These are phyloP conservation scores for Penicillium brevicompactum DNA, from an alignment of 2,329 filamentous ascomycete species.

Conservation along the genomic window DNA sequence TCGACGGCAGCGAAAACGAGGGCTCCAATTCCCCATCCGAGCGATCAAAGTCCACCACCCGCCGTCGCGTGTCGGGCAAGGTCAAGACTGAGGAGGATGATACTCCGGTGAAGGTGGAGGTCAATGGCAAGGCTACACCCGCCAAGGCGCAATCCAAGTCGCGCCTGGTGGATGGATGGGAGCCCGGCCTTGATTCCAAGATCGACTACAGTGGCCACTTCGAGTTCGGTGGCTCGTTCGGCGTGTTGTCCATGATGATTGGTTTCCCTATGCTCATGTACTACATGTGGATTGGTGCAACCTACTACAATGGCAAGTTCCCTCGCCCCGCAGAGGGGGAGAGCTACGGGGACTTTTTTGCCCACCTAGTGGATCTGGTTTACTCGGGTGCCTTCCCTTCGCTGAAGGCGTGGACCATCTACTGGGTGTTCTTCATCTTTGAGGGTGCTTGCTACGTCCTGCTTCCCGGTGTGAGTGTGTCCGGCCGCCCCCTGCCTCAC, in stretches of 20 bases:
- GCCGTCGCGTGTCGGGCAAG: slow-evolving; percentile 33
- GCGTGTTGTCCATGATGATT: slow-evolving; percentile 82
- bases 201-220: slow-evolving; percentile 55
- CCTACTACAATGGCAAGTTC: slow-evolving; percentile 84
- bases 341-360: slow-evolving; percentile 69
- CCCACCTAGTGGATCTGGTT: slow-evolving; percentile 70
- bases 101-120: slow-evolving; percentile 19
- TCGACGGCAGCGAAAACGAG: slow-evolving; percentile 35
- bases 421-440: slow-evolving; percentile 90
- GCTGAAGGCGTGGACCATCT: slow-evolving; percentile 82
- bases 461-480: slow-evolving; percentile 82
- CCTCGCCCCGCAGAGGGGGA: slow-evolving; percentile 69
- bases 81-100: slow-evolving; percentile 33
- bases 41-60: slow-evolving; percentile 29
- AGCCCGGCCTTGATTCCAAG: slow-evolving; percentile 44
- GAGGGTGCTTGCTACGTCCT: slow-evolving; percentile 81
- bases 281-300: slow-evolving; percentile 98
- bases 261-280: slow-evolving; percentile 95
- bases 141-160: slow-evolving; percentile 23
- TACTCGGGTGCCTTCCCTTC: slow-evolving; percentile 85
- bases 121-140: slow-evolving; percentile 27
- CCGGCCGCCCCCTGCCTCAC: slow-evolving; percentile 85
- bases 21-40: slow-evolving; percentile 27
- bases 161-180: slow-evolving; percentile 45
- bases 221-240: slow-evolving; percentile 88